Percentiles rank a stretch among this genome's conserved stretches.
phyloP scores from a whole-genome alignment of 805 yeast genomes.

The Metschnikowia reukaufii region DNA sequence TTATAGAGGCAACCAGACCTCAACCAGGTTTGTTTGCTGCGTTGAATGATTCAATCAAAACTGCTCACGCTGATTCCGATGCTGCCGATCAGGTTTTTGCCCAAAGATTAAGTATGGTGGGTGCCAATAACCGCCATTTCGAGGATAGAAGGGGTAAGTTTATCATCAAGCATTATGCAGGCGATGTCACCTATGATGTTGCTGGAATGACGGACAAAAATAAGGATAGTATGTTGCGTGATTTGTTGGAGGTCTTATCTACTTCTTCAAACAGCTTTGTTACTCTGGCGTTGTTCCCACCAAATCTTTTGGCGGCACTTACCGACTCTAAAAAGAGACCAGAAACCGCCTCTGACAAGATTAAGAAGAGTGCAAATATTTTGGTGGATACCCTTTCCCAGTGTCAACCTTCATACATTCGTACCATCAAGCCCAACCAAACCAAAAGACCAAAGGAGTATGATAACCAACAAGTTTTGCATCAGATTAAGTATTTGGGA shows the following conservation, averaged over 20 bases:
- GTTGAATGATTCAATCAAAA: slow-evolving; percentile 93
- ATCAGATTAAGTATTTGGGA: slow-evolving; percentile 94
- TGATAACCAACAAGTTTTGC: slow-evolving; percentile 85
- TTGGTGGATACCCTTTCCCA: slow-evolving; percentile 85
- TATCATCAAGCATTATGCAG: slow-evolving; percentile 94
- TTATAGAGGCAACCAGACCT: slow-evolving; percentile 90
- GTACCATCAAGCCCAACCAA: slow-evolving; percentile 97
- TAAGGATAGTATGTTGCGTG: slow-evolving; percentile 90
- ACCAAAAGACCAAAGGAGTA: slow-evolving; percentile 87
- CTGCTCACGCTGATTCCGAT: slow-evolving; percentile 95
- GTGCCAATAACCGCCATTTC: slow-evolving; percentile 76
- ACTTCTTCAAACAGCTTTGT: slow-evolving; percentile 72
- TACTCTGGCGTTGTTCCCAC: slow-evolving; percentile 49
- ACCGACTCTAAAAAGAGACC: slow-evolving; percentile 73
- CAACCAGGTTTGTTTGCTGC: slow-evolving; percentile 94
- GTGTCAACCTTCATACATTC: slow-evolving; percentile 92
- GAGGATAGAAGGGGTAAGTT: slow-evolving; percentile 87
- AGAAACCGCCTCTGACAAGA: slow-evolving; percentile 95
- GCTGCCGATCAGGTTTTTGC: slow-evolving; percentile 98
- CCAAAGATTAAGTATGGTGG: slow-evolving; percentile 83
- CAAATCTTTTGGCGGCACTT: slow-evolving; percentile 33
- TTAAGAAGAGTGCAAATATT: slow-evolving; percentile 86
- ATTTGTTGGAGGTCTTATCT: slow-evolving; percentile 73
- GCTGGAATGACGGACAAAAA: slow-evolving; percentile 93
- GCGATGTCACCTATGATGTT: slow-evolving; percentile 93